phyloP scores from a whole-genome alignment of 2,329 filamentous ascomycete species.

The Fusarium penzigii region DNA sequence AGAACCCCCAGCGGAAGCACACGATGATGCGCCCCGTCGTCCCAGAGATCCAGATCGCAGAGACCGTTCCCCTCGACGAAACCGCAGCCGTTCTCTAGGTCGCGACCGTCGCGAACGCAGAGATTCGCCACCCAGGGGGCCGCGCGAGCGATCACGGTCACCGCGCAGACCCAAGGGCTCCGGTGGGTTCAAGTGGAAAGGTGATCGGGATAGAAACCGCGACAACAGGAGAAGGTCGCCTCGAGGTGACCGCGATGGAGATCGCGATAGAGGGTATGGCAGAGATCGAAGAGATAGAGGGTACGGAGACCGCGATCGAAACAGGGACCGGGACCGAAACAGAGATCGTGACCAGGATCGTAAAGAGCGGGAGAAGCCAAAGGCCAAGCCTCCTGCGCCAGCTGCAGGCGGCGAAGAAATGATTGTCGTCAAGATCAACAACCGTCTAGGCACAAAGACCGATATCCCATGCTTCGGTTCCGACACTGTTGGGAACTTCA shows the following conservation, averaged over 20 bases:
- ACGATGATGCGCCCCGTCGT: too few relatives aligned
- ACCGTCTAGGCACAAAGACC: constrained; percentile 93
- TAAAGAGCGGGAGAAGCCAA: constrained; percentile 42
- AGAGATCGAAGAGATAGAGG: constrained; percentile 24
- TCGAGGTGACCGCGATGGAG: constrained; percentile 18
- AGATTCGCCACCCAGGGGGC: constrained; percentile 19
- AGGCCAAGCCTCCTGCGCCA: constrained; percentile 32
- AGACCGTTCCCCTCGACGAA: constrained; percentile 5
- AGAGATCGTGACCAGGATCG: too few relatives aligned
- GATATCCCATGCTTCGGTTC: constrained; percentile 86
- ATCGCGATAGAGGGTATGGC: constrained; percentile 22
- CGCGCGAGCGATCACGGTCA: constrained; percentile 27
- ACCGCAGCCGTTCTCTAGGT: constrained; percentile 17
- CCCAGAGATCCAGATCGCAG: too few relatives aligned
- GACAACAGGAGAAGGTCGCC: constrained; percentile 27
- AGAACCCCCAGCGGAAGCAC: constrained; percentile 18
- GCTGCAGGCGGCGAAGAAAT: constrained; percentile 66
- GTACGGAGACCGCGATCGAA: constrained; percentile 20
- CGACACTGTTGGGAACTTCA: constrained; percentile 84
- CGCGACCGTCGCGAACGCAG: constrained; percentile 14
- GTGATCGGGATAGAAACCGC: constrained; percentile 26
- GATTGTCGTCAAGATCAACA: constrained; percentile 93
- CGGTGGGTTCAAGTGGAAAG: constrained; percentile 30
- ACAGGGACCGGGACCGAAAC: constrained; percentile 27
- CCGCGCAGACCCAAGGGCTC: constrained; percentile 24